Percentiles rank a stretch among this genome's conserved stretches.
phyloP scores from a whole-genome alignment of 2,329 filamentous ascomycete genomes.

The Periconia macrospinosa region DNA sequence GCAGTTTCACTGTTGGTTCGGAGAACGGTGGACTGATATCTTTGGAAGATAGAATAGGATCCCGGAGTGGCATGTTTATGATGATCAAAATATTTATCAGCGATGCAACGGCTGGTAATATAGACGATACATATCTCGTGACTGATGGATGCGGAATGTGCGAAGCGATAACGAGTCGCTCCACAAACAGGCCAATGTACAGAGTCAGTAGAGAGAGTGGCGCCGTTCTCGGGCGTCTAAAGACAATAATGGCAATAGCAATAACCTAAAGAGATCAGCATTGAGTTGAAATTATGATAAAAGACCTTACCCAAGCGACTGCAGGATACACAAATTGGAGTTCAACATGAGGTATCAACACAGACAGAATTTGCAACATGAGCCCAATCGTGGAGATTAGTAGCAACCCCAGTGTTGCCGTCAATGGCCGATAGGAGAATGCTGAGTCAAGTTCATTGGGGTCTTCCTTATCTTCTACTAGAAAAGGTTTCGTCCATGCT shows the following conservation, averaged over 20 bases:
- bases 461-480: slow-evolving; percentile 38
- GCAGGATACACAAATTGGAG: slow-evolving; percentile 27
- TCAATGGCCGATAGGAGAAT: slow-evolving; percentile 29
- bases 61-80: slow-evolving; percentile 70
- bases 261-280: slow-evolving; percentile 37
- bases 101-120: slow-evolving; percentile 45
- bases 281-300: not conserved
- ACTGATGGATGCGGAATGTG: slow-evolving; percentile 29
- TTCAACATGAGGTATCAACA: slow-evolving; percentile 22
- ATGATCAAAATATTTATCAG: slow-evolving; percentile 56
- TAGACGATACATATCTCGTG: slow-evolving; percentile 25
- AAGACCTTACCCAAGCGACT: slow-evolving; percentile 35
- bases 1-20: slow-evolving; percentile 60
- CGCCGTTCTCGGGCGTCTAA: slow-evolving; percentile 46
- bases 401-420: slow-evolving; percentile 28
- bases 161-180: slow-evolving; percentile 38
- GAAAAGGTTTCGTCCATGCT: slow-evolving; percentile 56
- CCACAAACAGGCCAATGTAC: slow-evolving; percentile 34
- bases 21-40: slow-evolving; percentile 64
- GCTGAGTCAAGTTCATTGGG: slow-evolving; percentile 34
- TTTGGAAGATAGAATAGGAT: slow-evolving; percentile 55
- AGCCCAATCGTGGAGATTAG: slow-evolving; percentile 28
- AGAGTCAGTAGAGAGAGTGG: slow-evolving; percentile 46
- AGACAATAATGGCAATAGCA: slow-evolving; percentile 37
- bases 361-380: slow-evolving; percentile 25